phyloP scores from a whole-genome alignment of 257 asterid species.

The Datura wrightii region DNA sequence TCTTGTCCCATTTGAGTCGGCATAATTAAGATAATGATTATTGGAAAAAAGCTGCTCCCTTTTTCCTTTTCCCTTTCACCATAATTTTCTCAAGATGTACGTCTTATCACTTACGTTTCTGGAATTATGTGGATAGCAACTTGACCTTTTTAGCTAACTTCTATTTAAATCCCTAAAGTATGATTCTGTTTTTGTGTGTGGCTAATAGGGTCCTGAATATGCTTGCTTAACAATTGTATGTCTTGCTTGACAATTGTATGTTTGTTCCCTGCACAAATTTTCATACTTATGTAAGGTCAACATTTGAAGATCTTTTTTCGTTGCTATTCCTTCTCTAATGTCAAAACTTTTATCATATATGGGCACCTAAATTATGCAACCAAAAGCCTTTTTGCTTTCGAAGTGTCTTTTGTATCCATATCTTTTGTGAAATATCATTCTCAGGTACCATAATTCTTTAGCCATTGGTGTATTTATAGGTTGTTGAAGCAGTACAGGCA shows the following conservation, averaged over 20 bases:
- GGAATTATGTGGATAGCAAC: background rate
- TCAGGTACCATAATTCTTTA: background rate
- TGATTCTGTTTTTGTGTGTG: background rate
- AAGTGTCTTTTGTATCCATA: background rate
- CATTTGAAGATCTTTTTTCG: background rate
- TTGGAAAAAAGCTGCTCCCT: background rate
- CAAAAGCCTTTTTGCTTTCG: background rate
- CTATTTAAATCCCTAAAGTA: background rate
- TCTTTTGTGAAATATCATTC: background rate
- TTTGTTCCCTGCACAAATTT: constrained; percentile 14
- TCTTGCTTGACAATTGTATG: background rate
- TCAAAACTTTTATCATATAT: background rate
- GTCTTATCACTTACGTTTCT: background rate
- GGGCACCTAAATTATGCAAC: background rate
- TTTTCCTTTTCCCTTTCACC: background rate
- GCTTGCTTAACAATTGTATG: background rate
- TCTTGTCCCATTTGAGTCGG: constrained; percentile 3
- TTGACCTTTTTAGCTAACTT: constrained; percentile 3
- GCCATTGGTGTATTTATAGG: constrained; percentile 46
- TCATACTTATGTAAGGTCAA: background rate
- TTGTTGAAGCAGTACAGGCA: constrained; percentile 85
- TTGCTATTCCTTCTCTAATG: background rate
- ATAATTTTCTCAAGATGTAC: background rate
- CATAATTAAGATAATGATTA: background rate
- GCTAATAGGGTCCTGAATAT: background rate